Conservation (phyloP, 164 flowering plant genomes). For the Echeveria elegans region DNA sequence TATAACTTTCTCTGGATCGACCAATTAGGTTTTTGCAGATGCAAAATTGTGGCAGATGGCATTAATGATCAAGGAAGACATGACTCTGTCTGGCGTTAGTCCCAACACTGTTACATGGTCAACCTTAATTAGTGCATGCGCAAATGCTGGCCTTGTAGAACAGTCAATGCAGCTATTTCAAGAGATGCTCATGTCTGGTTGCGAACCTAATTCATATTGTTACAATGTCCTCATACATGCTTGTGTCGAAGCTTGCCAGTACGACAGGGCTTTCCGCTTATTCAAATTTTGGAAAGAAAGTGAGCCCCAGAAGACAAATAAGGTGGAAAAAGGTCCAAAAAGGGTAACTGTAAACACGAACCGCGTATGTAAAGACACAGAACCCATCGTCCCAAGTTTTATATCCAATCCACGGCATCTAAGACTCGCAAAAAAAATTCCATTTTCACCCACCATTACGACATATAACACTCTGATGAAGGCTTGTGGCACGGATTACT, state of each 20-base stretch:
- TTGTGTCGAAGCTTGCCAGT: conserved; percentile 79
- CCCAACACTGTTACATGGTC: conserved; percentile 85
- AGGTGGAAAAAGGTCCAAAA: conserved; percentile 2
- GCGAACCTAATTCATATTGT: conserved; percentile 75
- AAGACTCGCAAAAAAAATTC: conserved; percentile 27
- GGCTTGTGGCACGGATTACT: conserved; percentile 79
- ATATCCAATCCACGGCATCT: neutral
- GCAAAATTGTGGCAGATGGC: conserved; percentile 90
- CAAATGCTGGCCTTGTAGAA: conserved; percentile 78
- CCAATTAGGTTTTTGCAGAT: conserved; percentile 74
- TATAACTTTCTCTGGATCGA: neutral
- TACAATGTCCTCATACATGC: conserved; percentile 79
- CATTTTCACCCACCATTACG: conserved; percentile 58
- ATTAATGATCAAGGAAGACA: conserved; percentile 66
- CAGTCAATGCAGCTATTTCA: conserved; percentile 58
- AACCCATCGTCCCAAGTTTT: conserved; percentile 3
- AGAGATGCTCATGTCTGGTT: conserved; percentile 75
- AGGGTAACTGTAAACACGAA: neutral
- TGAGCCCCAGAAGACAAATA: conserved; percentile 15
- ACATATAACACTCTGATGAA: conserved; percentile 87
- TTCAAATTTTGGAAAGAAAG: conserved; percentile 57
- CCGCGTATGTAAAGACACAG: conserved; percentile 9
- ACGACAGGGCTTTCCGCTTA: conserved; percentile 80
- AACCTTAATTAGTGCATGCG: conserved; percentile 84
- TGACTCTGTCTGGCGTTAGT: conserved; percentile 65